A percentile compares a stretch with the other conserved stretches of the same genome.
Conservation (phyloP, 352 stramenopile species). For the Blastocystis sp. region DNA sequence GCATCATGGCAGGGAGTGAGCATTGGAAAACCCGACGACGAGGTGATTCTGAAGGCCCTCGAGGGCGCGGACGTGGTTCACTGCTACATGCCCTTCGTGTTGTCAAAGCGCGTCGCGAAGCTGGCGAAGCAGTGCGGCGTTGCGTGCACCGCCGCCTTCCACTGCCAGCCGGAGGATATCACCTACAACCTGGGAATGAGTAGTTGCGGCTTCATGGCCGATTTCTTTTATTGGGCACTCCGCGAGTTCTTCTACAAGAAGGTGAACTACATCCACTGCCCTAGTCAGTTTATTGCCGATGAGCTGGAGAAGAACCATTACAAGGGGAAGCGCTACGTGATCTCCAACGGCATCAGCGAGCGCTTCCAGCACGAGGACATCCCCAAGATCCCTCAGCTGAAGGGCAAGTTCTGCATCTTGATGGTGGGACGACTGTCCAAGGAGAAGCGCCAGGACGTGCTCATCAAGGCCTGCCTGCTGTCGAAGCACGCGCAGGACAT, state of each 20-base stretch:
- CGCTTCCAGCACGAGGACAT: slow-evolving; percentile 28
- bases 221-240: slow-evolving; percentile 40
- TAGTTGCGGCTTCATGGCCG: slow-evolving; percentile 28
- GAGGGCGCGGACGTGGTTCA: slow-evolving; percentile 63
- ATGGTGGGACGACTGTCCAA: slow-evolving; percentile 68
- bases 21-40: not conserved
- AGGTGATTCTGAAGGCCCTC: slow-evolving; percentile 25
- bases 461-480: slow-evolving; percentile 57
- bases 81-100: slow-evolving; percentile 62
- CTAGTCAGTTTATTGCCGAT: slow-evolving; percentile 63
- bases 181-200: slow-evolving; percentile 69
- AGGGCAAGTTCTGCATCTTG: slow-evolving; percentile 68
- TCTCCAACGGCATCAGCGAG: slow-evolving; percentile 50
- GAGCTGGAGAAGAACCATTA: slow-evolving; percentile 60
- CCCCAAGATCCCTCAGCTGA: slow-evolving; percentile 41
- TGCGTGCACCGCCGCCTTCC: slow-evolving; percentile 53
- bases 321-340: slow-evolving; percentile 58
- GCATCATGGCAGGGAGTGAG: slow-evolving; percentile 55
- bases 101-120: slow-evolving; percentile 4
- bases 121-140: slow-evolving; percentile 44
- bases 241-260: slow-evolving; percentile 63
- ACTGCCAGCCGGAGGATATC: slow-evolving; percentile 58
- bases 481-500: slow-evolving; percentile 51
- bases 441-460: slow-evolving; percentile 69
- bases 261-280: slow-evolving; percentile 60